Evolutionary conservation across 2,329 filamentous ascomycete genomes (phyloP).

Genomic region (Cordyceps fumosorosea): DNA sequence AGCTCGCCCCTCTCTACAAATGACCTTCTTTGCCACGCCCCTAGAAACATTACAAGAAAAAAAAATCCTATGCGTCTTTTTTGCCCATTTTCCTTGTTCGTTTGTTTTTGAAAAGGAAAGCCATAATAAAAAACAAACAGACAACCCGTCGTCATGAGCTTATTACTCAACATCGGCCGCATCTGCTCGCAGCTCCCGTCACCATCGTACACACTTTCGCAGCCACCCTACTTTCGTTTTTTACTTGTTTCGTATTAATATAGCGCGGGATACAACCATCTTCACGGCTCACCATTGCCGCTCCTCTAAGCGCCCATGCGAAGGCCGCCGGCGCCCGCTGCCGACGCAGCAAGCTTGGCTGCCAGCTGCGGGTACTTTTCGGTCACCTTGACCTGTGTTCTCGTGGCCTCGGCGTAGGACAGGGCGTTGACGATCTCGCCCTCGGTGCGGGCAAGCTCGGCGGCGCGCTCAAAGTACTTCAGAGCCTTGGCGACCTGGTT

Average conservation of each 20-base stretch:
- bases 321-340: conserved; percentile 27
- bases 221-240: background rate
- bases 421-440: conserved; percentile 94
- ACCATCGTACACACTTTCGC: conserved; percentile 1
- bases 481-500: conserved; percentile 94
- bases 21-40: background rate
- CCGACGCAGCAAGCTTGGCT: conserved; percentile 48
- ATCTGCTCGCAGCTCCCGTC: background rate
- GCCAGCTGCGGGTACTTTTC: conserved; percentile 80
- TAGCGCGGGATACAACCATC: background rate
- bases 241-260: background rate
- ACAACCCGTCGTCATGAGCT: background rate
- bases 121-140: background rate
- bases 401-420: conserved; percentile 92
- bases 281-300: background rate
- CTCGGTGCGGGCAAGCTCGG: conserved; percentile 88
- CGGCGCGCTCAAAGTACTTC: conserved; percentile 94
- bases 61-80: background rate
- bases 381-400: conserved; percentile 89
- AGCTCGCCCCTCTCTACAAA: conserved; percentile 6
- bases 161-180: background rate
- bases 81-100: background rate
- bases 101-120: background rate
- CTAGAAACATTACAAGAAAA: conserved; percentile 8
- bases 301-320: conserved; percentile 24